Percentiles rank a stretch among this genome's conserved stretches.
These are phyloP conservation scores for Phialophora expanda DNA, from an alignment of 2,329 filamentous ascomycete genomes.

Conservation along the genomic window DNA sequence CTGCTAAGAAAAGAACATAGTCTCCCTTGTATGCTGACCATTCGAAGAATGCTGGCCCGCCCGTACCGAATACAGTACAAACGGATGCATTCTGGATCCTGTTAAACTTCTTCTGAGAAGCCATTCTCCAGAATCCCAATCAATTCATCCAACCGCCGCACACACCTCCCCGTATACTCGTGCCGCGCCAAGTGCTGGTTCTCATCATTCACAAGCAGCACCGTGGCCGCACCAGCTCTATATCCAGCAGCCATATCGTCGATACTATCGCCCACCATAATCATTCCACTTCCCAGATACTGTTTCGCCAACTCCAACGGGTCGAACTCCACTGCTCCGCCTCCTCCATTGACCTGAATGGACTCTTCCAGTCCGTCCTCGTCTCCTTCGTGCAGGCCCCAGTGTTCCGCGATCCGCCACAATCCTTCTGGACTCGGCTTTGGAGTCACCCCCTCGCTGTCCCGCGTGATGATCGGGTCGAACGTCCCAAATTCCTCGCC, in stretches of 20 bases:
- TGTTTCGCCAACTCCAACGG: slow-evolving; percentile 57
- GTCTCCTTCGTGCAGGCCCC: slow-evolving; percentile 30
- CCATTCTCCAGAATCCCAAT: slow-evolving; percentile 75
- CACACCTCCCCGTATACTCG: slow-evolving; percentile 76
- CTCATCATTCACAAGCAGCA: slow-evolving; percentile 84
- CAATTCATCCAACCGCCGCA: slow-evolving; percentile 75
- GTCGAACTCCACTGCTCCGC: slow-evolving; percentile 11
- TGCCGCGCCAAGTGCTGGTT: slow-evolving; percentile 73
- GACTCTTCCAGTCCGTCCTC: slow-evolving; percentile 1
- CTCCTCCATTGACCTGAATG: background rate
- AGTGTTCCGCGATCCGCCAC: slow-evolving; percentile 37
- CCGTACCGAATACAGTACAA: background rate
- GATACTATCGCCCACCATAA: slow-evolving; percentile 71
- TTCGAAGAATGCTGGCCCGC: background rate
- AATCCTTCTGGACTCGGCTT: slow-evolving; percentile 40
- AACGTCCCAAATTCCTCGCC: slow-evolving; percentile 30
- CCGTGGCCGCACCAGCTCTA: slow-evolving; percentile 82
- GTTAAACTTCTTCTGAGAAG: slow-evolving; percentile 60
- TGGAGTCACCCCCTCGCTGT: slow-evolving; percentile 35
- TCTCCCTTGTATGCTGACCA: background rate
- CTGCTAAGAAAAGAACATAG: background rate
- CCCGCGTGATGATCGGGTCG: slow-evolving; percentile 38
- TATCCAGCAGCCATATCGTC: slow-evolving; percentile 93
- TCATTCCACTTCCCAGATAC: slow-evolving; percentile 29
- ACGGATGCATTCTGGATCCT: background rate